Evolutionary conservation across 139 green algal species (phyloP).

Genomic region (Micractinium sp.): DNA sequence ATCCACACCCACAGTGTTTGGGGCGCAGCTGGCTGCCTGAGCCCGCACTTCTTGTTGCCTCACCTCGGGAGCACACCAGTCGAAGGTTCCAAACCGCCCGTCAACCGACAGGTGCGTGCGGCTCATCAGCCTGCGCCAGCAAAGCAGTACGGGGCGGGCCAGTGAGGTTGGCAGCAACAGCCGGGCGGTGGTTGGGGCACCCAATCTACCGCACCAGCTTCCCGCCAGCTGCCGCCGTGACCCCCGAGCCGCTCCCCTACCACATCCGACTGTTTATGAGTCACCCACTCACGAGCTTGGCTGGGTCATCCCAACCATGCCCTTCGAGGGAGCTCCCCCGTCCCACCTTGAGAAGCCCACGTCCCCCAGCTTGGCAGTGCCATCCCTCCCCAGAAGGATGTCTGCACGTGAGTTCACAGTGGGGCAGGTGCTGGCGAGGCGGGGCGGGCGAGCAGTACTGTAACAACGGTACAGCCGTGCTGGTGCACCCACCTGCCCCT

Average conservation of each 20-base stretch:
- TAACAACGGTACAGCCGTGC: too few relatives aligned
- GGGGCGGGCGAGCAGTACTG: too few relatives aligned
- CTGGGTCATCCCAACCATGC: not conserved
- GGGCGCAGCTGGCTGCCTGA: too few relatives aligned
- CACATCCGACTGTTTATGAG: not conserved
- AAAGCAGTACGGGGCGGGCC: not conserved
- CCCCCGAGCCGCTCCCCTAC: not conserved
- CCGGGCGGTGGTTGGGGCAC: not conserved
- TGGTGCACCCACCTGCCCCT: too few relatives aligned
- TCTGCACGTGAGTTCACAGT: not conserved
- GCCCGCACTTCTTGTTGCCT: too few relatives aligned
- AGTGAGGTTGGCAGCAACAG: too few relatives aligned
- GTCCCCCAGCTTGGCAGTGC: slow-evolving; percentile 14
- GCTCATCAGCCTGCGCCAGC: not conserved
- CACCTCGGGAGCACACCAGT: not conserved
- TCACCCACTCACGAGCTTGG: too few relatives aligned
- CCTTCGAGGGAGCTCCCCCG: not conserved
- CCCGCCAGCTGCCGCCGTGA: not conserved
- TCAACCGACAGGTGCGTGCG: slow-evolving; percentile 6
- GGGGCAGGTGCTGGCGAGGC: too few relatives aligned
- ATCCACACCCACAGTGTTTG: too few relatives aligned
- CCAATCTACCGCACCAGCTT: not conserved
- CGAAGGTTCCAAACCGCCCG: not conserved
- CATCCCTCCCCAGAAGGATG: not conserved
- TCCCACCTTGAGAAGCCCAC: slow-evolving; percentile 5